These are phyloP conservation scores for Phaffia australis DNA, from an alignment of 768 basidiomycete species.

Conservation along the genomic window DNA sequence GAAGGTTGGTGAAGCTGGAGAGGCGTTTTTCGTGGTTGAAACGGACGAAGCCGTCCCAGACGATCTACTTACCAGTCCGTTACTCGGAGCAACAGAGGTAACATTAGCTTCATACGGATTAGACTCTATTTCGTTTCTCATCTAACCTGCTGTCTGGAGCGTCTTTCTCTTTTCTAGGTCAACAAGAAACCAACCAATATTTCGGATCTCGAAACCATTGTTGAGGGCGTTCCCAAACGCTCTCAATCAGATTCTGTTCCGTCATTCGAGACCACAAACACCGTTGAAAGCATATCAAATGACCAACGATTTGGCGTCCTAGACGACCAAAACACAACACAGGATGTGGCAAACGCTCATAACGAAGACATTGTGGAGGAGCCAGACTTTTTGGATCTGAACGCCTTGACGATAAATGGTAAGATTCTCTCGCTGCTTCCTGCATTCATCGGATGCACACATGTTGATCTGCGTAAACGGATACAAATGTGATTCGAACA, in stretches of 20 bases:
- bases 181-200: too few relatives aligned
- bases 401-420: conserved; percentile 41
- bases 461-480: background rate
- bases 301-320: too few relatives aligned
- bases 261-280: too few relatives aligned
- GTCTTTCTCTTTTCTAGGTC: too few relatives aligned
- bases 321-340: too few relatives aligned
- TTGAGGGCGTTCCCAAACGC: too few relatives aligned
- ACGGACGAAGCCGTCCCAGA: conserved; percentile 88
- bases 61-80: conserved; percentile 84
- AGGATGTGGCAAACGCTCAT: too few relatives aligned
- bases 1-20: conserved; percentile 98
- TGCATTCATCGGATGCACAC: background rate
- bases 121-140: background rate
- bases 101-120: conserved; percentile 3
- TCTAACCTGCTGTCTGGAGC: too few relatives aligned
- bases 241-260: too few relatives aligned
- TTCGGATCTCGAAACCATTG: too few relatives aligned
- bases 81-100: conserved; percentile 45
- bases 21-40: conserved; percentile 98
- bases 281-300: too few relatives aligned
- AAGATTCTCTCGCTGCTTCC: background rate
- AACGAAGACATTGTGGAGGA: conserved; percentile 26
- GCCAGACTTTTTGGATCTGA: conserved; percentile 76
- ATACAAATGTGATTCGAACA: background rate